Evolutionary conservation across 169 alveolate genomes (phyloP), one percentile per base, ranked within the genome.

Genomic region (Plasmodium knowlesi): DNA sequence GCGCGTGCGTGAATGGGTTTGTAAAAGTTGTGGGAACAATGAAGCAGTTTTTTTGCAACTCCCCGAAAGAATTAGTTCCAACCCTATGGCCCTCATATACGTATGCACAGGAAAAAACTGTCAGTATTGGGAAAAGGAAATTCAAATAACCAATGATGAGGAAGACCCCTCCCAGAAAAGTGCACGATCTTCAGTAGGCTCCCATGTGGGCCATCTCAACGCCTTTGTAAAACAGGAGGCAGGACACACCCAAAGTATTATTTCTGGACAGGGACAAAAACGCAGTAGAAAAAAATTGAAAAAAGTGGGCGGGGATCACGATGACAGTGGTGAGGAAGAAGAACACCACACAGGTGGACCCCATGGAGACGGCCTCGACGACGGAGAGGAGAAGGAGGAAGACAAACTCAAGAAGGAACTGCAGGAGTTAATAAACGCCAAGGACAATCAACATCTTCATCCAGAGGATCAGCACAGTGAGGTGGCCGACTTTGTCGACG

Each of bases 31-130:
- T 81, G 97, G 98, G 10, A 92, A 89, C 71, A 88, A 93, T 43
- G 97, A 96, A 78, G 98, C 98, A 1, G 98, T 98, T 14, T 98
- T 97, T 91, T 97, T 98, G 83, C 99, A 98, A 82, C 93, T 98
- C 5, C 98, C 99, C 0, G 99, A 98, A 92, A 74, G 98, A 39
- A 97, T 97, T 0, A 95, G 98, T 14, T 97, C 96, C 82, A 98
- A 97, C 39, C 98, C 99, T 14, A 98, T 98, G 99, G 97, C 98
- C 41, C 96, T 98, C 16, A 99, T 97, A 19, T 98, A 96, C 91
- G 99, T 98, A 19, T 98, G 99, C 96, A 94, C 96, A 50, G 96
- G 95, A 61, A 93, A 96, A 19, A 97, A 97, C 19, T 96, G 97
- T 32, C 96, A 95, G 14, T 95, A 95, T 78, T 96, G 96, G 96